Percentiles rank a stretch among this genome's conserved stretches.
phyloP scores from a whole-genome alignment of 495 filamentous ascomycete species.

The Clavariopsis aquatica region DNA sequence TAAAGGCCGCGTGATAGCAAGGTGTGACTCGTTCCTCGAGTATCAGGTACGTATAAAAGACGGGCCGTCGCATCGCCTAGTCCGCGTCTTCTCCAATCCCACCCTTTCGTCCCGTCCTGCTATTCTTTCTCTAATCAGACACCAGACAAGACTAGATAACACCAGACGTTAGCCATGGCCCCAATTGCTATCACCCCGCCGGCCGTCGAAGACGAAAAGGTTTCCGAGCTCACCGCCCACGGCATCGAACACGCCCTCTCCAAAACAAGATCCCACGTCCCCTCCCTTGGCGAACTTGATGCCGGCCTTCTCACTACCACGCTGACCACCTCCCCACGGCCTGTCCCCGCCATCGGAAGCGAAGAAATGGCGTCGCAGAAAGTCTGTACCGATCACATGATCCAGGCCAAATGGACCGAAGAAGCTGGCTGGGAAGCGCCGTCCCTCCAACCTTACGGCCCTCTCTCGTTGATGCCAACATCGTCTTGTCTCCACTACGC shows the following conservation, averaged over 20 bases:
- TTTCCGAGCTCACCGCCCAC: constrained; percentile 39
- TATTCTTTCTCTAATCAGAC: too few relatives aligned
- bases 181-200: constrained; percentile 32
- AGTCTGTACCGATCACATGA: constrained; percentile 85
- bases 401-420: constrained; percentile 70
- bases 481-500: constrained; percentile 88
- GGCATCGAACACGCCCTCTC: constrained; percentile 42
- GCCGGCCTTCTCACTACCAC: constrained; percentile 71
- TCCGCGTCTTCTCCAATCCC: too few relatives aligned
- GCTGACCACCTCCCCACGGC: constrained; percentile 63
- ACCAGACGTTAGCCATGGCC: constrained; percentile 21
- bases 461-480: constrained; percentile 78
- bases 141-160: too few relatives aligned
- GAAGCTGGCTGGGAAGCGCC: constrained; percentile 73
- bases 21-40: background rate
- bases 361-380: constrained; percentile 47
- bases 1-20: too few relatives aligned
- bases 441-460: constrained; percentile 75
- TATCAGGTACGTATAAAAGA: constrained; percentile 12
- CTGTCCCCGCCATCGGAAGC: constrained; percentile 62
- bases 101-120: too few relatives aligned
- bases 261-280: constrained; percentile 23
- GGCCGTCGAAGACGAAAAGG: constrained; percentile 19
- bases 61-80: background rate
- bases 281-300: constrained; percentile 54